These are phyloP conservation scores for Mallotus repandus DNA, from an alignment of 441 rosid species.

Conservation along the genomic window DNA sequence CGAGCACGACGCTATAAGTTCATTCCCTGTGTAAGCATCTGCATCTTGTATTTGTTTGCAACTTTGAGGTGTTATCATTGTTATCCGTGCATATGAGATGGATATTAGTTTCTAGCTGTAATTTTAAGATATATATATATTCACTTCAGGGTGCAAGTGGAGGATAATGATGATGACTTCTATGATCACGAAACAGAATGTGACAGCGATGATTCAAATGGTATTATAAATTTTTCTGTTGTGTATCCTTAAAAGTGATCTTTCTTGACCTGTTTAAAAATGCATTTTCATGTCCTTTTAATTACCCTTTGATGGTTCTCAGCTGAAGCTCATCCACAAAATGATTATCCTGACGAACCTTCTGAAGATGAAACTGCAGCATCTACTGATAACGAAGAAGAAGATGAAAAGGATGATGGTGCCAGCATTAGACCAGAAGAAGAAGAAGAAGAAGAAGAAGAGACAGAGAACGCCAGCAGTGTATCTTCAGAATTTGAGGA, in stretches of 20 bases:
- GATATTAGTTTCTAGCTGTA: not conserved
- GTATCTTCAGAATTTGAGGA: conserved; percentile 10
- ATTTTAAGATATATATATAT: conserved; percentile 13
- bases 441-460: conserved; percentile 24
- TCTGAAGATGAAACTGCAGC: conserved; percentile 32
- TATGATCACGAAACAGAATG: conserved; percentile 61
- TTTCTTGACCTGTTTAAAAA: not conserved
- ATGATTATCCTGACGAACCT: conserved; percentile 78
- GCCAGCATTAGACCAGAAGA: not conserved
- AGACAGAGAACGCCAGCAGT: conserved; percentile 25
- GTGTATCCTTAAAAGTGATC: not conserved
- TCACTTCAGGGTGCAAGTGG: conserved; percentile 62
- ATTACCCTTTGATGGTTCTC: conserved; percentile 24
- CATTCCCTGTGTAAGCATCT: conserved; percentile 64
- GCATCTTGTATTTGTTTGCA: not conserved
- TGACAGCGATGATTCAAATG: conserved; percentile 85
- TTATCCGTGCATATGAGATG: not conserved
- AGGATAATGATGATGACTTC: conserved; percentile 75
- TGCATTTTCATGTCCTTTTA: not conserved
- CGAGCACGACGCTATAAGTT: conserved; percentile 27
- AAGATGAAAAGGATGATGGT: conserved; percentile 14
- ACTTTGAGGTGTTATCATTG: not conserved
- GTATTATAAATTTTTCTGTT: conserved; percentile 30
- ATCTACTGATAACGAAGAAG: conserved; percentile 25
- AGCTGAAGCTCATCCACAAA: conserved; percentile 76